A percentile compares a stretch with the other conserved stretches of the same genome.
These are phyloP conservation scores for Heracleum sosnowskyi DNA, from an alignment of 129 eudicot genomes.

Conservation along the genomic window DNA sequence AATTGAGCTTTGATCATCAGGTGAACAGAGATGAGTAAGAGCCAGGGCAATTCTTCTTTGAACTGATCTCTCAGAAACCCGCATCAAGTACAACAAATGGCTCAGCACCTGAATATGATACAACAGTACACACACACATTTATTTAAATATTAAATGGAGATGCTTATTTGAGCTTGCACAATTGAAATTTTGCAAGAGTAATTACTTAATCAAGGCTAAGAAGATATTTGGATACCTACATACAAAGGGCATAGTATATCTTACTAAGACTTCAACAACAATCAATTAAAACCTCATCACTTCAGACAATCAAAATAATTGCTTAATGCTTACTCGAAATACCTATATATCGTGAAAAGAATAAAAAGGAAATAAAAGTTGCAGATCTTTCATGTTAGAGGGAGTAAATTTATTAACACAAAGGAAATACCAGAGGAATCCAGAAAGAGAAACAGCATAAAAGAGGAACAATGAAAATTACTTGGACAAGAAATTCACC, in stretches of 20 bases:
- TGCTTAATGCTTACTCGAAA: neutral
- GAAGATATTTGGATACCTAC: neutral
- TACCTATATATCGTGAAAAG: neutral
- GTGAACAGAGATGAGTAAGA: too few species aligned
- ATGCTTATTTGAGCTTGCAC: neutral
- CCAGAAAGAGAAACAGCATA: neutral
- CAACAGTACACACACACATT: too few species aligned
- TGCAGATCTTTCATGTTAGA: neutral
- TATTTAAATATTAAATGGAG: neutral
- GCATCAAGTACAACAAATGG: constrained; percentile 72
- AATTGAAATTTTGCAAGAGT: neutral
- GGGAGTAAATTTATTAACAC: too few species aligned
- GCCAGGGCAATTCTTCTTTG: constrained; percentile 74
- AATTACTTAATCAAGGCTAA: neutral
- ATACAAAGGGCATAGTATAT: neutral
- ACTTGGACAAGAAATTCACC: constrained; percentile 88
- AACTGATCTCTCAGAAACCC: constrained; percentile 43
- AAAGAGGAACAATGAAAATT: neutral
- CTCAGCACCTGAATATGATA: constrained; percentile 48
- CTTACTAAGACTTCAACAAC: too few species aligned
- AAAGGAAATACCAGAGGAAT: neutral
- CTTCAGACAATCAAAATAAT: neutral
- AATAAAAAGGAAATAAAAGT: neutral
- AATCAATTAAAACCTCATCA: neutral
- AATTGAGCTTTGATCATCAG: constrained; percentile 63